Percentiles rank a stretch among this genome's conserved stretches.
phyloP scores from a whole-genome alignment of 495 filamentous ascomycete species.

The Neurospora terricola region DNA sequence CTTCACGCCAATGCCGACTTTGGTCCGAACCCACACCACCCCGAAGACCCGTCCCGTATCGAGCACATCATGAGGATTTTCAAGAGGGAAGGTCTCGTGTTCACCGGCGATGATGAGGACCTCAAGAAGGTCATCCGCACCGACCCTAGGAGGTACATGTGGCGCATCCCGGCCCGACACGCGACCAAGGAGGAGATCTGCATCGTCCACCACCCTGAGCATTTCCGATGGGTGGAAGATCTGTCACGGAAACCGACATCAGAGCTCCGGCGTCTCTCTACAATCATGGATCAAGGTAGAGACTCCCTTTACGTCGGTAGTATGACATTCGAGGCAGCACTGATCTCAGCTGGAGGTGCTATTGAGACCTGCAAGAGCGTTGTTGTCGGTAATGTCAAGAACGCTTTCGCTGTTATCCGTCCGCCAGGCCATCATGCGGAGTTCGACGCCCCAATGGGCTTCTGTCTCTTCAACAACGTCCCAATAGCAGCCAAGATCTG shows the following conservation, averaged over 20 bases:
- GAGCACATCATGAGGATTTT: slow-evolving; percentile 81
- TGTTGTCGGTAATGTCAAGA: slow-evolving; percentile 68
- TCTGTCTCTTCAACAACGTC: slow-evolving; percentile 97
- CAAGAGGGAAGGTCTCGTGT: slow-evolving; percentile 65
- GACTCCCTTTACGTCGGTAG: slow-evolving; percentile 88
- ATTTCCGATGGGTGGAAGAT: slow-evolving; percentile 65
- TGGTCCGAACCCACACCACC: slow-evolving; percentile 64
- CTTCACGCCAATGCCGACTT: slow-evolving; percentile 73
- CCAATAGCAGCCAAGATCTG: slow-evolving; percentile 79
- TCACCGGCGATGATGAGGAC: slow-evolving; percentile 36
- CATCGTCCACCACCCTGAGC: slow-evolving; percentile 61
- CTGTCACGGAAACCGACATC: slow-evolving; percentile 45
- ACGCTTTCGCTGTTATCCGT: slow-evolving; percentile 88
- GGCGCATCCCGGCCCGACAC: slow-evolving; percentile 62
- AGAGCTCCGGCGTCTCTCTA: slow-evolving; percentile 50
- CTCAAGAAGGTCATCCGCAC: slow-evolving; percentile 35
- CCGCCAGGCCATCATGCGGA: slow-evolving; percentile 96
- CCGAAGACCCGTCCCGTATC: slow-evolving; percentile 87
- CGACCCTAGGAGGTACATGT: slow-evolving; percentile 51
- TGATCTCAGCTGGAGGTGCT: slow-evolving; percentile 83
- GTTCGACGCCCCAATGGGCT: slow-evolving; percentile 72
- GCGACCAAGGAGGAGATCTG: slow-evolving; percentile 70
- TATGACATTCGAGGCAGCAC: slow-evolving; percentile 67
- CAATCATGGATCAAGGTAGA: slow-evolving; percentile 46
- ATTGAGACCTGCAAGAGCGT: slow-evolving; percentile 91